These are phyloP conservation scores for Phytophthora megakarya DNA, from an alignment of 352 stramenopile genomes.

Conservation along the genomic window DNA sequence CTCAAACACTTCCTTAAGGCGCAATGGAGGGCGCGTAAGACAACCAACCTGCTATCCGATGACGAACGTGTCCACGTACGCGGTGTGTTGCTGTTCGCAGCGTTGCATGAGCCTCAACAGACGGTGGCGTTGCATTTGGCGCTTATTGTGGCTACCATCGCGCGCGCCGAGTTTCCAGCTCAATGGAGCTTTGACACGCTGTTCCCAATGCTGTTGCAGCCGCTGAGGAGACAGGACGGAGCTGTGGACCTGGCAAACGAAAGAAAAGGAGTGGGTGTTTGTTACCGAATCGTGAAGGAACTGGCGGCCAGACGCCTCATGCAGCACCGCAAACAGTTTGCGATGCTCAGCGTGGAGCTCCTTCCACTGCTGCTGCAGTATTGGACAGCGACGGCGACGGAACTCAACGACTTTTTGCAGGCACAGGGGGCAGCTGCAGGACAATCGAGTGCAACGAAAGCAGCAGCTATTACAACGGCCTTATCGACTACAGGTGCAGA, in stretches of 20 bases:
- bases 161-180: constrained; percentile 72
- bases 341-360: constrained; percentile 67
- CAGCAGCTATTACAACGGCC: constrained; percentile 13
- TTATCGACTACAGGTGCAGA: constrained; percentile 20
- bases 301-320: constrained; percentile 77
- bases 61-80: constrained; percentile 55
- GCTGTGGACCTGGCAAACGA: constrained; percentile 28
- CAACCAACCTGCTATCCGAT: constrained; percentile 36
- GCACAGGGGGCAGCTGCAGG: constrained; percentile 17
- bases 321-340: constrained; percentile 84
- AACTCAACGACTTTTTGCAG: constrained; percentile 43
- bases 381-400: constrained; percentile 47
- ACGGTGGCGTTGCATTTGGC: constrained; percentile 66
- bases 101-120: constrained; percentile 64
- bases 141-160: constrained; percentile 69
- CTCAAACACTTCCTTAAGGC: constrained; percentile 75
- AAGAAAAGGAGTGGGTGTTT: constrained; percentile 56
- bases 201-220: constrained; percentile 65
- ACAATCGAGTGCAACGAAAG: constrained; percentile 8
- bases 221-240: constrained; percentile 35
- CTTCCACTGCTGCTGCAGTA: constrained; percentile 64
- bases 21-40: constrained; percentile 49
- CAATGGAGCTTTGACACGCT: constrained; percentile 72
- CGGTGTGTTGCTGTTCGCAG: constrained; percentile 60
- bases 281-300: constrained; percentile 83